These are phyloP conservation scores for Thalassiosira livingstoniorum DNA, from an alignment of 352 stramenopile genomes.

Conservation along the genomic window DNA sequence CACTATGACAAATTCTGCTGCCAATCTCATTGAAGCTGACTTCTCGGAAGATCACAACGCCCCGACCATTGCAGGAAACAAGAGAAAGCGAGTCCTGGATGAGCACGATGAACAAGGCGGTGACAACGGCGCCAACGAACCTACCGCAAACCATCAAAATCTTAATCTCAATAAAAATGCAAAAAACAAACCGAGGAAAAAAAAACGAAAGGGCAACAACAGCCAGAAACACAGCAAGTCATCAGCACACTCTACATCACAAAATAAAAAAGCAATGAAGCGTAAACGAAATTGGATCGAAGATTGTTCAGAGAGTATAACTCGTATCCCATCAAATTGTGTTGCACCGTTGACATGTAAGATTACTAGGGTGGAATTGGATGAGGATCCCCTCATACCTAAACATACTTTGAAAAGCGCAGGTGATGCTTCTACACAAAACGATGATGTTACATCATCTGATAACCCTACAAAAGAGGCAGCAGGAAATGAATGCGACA, in stretches of 20 bases:
- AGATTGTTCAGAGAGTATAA: slow-evolving; percentile 47
- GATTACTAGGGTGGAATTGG: slow-evolving; percentile 53
- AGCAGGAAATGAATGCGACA: neutral
- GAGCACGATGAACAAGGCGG: neutral
- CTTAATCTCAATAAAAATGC: slow-evolving; percentile 17
- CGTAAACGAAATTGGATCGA: slow-evolving; percentile 58
- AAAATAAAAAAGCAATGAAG: slow-evolving; percentile 5
- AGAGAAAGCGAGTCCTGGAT: slow-evolving; percentile 7
- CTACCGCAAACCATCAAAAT: neutral
- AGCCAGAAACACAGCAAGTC: too few relatives aligned
- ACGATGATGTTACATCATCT: neutral
- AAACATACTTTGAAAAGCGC: neutral
- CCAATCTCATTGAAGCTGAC: too few relatives aligned
- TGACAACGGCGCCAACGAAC: neutral
- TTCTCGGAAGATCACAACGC: too few relatives aligned
- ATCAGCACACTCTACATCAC: too few relatives aligned
- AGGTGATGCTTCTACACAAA: neutral
- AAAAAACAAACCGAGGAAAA: slow-evolving; percentile 24
- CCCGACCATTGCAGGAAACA: too few relatives aligned
- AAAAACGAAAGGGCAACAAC: neutral
- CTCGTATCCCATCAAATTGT: slow-evolving; percentile 42
- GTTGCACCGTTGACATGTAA: slow-evolving; percentile 46
- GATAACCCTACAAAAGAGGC: neutral
- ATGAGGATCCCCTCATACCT: slow-evolving; percentile 32
- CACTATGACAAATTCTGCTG: too few relatives aligned